These are phyloP conservation scores for Neurospora tetraspora DNA, from an alignment of 495 filamentous ascomycete species.

Conservation along the genomic window DNA sequence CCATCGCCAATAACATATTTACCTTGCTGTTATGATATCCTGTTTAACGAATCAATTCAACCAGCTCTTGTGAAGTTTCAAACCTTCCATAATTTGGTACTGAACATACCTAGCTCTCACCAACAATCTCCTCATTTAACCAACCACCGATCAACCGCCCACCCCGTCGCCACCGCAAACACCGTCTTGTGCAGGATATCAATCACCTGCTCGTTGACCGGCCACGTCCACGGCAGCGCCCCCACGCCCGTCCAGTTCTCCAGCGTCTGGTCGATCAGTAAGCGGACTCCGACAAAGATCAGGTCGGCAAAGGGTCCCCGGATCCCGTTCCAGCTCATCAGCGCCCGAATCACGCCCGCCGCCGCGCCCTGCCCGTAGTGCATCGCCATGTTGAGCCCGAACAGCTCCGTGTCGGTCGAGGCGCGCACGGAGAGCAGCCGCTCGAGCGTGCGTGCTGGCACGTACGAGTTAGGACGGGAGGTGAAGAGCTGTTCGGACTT, in stretches of 20 bases:
- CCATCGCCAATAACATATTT: neutral
- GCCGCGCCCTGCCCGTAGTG: constrained; percentile 15
- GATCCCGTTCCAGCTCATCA: constrained; percentile 20
- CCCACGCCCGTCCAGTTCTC: constrained; percentile 22
- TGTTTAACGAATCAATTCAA: too few relatives aligned
- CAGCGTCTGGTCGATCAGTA: constrained; percentile 23
- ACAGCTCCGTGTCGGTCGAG: neutral
- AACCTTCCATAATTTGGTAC: neutral
- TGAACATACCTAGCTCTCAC: neutral
- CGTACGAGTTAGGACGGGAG: constrained; percentile 6
- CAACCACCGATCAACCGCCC: constrained; percentile 16
- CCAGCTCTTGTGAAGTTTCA: neutral
- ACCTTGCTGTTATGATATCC: too few relatives aligned
- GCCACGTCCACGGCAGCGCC: constrained; percentile 21
- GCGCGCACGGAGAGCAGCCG: neutral
- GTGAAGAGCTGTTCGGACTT: constrained; percentile 8
- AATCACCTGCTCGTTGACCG: constrained; percentile 19
- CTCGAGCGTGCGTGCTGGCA: constrained; percentile 6
- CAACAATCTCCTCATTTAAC: neutral
- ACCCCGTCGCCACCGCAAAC: constrained; percentile 22
- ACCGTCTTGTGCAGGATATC: constrained; percentile 24
- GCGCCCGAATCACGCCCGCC: constrained; percentile 7
- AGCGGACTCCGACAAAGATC: constrained; percentile 18
- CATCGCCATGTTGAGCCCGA: constrained; percentile 14
- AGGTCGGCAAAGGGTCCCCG: constrained; percentile 24